A percentile compares a stretch with the other conserved stretches of the same genome.
Evolutionary conservation across 352 stramenopile genomes (phyloP).

Genomic region (Aphanomyces invadans): DNA sequence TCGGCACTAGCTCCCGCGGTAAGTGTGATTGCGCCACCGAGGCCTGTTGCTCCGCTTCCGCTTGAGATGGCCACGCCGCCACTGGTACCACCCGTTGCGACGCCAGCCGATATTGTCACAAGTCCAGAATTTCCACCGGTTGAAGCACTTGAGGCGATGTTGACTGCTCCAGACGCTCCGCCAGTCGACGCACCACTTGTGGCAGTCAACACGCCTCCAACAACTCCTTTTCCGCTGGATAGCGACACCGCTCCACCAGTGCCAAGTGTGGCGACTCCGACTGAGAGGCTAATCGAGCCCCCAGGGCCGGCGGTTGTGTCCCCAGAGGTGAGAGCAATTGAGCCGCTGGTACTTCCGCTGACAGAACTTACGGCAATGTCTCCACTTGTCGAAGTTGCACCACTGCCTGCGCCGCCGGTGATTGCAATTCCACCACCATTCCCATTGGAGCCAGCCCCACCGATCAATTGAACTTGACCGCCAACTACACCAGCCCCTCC

Average conservation of each 20-base stretch:
- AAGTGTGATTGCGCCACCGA: neutral
- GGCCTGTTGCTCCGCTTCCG: neutral
- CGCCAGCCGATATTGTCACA: slow-evolving; percentile 1
- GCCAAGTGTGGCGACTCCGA: slow-evolving; percentile 46
- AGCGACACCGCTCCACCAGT: slow-evolving; percentile 35
- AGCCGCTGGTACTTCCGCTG: slow-evolving; percentile 41
- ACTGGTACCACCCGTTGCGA: neutral
- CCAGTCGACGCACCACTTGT: neutral
- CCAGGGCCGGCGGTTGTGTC: slow-evolving; percentile 45
- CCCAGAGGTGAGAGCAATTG: slow-evolving; percentile 43
- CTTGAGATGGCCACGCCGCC: neutral
- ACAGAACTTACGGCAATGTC: slow-evolving; percentile 35
- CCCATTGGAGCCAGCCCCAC: slow-evolving; percentile 38
- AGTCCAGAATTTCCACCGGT: slow-evolving; percentile 7
- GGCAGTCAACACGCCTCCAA: slow-evolving; percentile 5
- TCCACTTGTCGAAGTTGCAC: slow-evolving; percentile 45
- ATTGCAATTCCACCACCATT: slow-evolving; percentile 56
- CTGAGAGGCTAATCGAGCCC: slow-evolving; percentile 49
- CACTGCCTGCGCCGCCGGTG: slow-evolving; percentile 27
- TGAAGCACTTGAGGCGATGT: neutral
- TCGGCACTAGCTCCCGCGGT: slow-evolving; percentile 28
- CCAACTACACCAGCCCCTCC: slow-evolving; percentile 56
- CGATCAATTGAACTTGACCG: slow-evolving; percentile 63
- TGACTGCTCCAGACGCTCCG: slow-evolving; percentile 7
- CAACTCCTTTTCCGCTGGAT: slow-evolving; percentile 1